These are phyloP conservation scores for Penicillium turbatum DNA, from an alignment of 495 filamentous ascomycete genomes.

Conservation along the genomic window DNA sequence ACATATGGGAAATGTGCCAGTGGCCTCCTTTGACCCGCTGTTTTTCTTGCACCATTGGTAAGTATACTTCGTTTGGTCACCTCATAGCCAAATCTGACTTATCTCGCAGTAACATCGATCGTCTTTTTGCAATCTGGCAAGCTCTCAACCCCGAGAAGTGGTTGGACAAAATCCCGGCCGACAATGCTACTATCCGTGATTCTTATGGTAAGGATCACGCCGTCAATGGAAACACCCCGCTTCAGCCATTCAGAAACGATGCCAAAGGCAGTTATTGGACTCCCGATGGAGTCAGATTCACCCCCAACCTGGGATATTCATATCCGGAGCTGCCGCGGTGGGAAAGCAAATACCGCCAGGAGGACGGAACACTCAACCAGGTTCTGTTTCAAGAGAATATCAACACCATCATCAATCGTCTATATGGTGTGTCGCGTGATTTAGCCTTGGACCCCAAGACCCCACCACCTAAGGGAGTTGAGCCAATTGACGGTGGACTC, in stretches of 20 bases:
- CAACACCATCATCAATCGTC: conserved; percentile 24
- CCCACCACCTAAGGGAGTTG: background rate
- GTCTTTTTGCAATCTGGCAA: conserved; percentile 39
- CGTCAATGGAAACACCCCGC: conserved; percentile 12
- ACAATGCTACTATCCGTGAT: conserved; percentile 9
- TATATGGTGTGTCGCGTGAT: conserved; percentile 27
- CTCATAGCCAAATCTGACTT: background rate
- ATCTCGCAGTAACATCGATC: conserved; percentile 37
- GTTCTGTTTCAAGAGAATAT: conserved; percentile 25
- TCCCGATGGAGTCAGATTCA: conserved; percentile 20
- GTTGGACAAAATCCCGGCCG: conserved; percentile 14
- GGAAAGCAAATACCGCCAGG: conserved; percentile 9
- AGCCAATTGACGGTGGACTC: conserved; percentile 6
- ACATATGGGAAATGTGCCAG: conserved; percentile 37
- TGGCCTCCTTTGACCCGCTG: conserved; percentile 41
- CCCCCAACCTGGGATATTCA: conserved; percentile 41
- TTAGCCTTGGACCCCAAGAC: conserved; percentile 3
- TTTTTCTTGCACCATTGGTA: conserved; percentile 39
- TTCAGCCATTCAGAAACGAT: conserved; percentile 35
- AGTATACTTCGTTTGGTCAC: background rate
- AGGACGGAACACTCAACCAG: conserved; percentile 10
- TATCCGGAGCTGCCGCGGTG: conserved; percentile 47
- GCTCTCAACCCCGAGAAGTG: conserved; percentile 28
- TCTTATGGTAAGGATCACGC: conserved; percentile 19
- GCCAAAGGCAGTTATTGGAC: conserved; percentile 28